phyloP scores from a whole-genome alignment of 2,329 filamentous ascomycete species.

The Ophiostoma himal-ulmi region DNA sequence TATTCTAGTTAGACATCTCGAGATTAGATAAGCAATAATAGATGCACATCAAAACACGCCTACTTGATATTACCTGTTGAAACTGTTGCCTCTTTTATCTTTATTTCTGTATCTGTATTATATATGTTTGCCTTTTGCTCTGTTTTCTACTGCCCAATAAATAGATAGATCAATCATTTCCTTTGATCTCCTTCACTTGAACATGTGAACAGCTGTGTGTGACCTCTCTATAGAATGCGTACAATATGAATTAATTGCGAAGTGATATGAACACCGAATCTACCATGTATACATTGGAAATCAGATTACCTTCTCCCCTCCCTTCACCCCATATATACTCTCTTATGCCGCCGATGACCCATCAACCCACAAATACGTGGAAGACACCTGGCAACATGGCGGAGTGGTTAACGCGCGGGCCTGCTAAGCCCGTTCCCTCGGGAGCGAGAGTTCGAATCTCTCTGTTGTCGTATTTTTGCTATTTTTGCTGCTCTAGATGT shows the following conservation, averaged over 20 bases:
- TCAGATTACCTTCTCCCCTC: neutral
- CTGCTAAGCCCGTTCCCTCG: constrained; percentile 17
- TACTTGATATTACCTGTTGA: neutral
- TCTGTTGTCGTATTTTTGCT: constrained; percentile 13
- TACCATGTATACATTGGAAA: neutral
- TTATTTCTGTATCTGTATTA: neutral
- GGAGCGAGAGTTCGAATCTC: constrained; percentile 17
- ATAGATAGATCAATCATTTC: too few relatives aligned
- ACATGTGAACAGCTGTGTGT: too few relatives aligned
- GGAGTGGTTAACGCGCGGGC: constrained; percentile 17
- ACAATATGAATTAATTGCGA: neutral
- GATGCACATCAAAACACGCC: neutral
- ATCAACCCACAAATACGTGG: neutral
- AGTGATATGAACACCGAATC: too few relatives aligned
- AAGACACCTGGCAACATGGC: constrained; percentile 12
- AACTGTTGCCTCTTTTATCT: neutral
- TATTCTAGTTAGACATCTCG: neutral
- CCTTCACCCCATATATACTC: neutral
- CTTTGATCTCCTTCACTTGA: too few relatives aligned
- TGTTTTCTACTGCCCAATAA: too few relatives aligned
- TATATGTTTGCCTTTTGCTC: neutral
- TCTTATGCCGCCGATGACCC: neutral
- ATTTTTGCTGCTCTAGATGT: neutral
- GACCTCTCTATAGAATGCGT: too few relatives aligned
- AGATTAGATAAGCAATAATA: neutral